Conservation (phyloP, 2,329 filamentous ascomycete species). For the Pleomassaria siparia region DNA sequence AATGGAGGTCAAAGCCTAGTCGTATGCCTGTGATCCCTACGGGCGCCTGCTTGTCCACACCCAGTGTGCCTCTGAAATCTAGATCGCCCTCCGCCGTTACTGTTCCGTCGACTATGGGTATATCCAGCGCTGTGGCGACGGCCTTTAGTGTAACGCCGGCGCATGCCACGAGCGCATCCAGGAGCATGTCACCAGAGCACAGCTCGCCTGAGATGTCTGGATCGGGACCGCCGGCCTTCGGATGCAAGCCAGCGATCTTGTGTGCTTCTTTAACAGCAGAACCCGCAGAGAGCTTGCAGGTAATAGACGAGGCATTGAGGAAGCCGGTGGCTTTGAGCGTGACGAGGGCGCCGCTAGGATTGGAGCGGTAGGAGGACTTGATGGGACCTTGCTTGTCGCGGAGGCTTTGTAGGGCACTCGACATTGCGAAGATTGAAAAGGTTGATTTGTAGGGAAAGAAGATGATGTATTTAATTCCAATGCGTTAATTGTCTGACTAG, state of each 20-base stretch:
- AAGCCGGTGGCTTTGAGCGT: constrained; percentile 49
- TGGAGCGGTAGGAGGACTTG: constrained; percentile 48
- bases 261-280: constrained; percentile 44
- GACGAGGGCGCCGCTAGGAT: constrained; percentile 49
- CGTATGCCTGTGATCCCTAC: constrained; percentile 53
- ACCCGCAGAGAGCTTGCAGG: constrained; percentile 51
- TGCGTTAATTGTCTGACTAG: too few relatives aligned
- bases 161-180: constrained; percentile 54
- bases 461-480: too few relatives aligned
- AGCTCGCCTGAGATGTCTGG: constrained; percentile 50
- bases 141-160: constrained; percentile 55
- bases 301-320: constrained; percentile 49
- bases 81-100: constrained; percentile 51
- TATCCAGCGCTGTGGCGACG: constrained; percentile 50
- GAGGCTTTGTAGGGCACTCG: constrained; percentile 39
- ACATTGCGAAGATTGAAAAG: constrained; percentile 22
- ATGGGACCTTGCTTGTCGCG: constrained; percentile 53
- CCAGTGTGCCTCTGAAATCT: constrained; percentile 54
- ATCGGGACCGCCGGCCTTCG: constrained; percentile 49
- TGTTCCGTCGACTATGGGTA: constrained; percentile 47
- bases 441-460: too few relatives aligned
- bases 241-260: constrained; percentile 50
- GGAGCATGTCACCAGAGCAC: constrained; percentile 54
- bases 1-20: constrained; percentile 47
- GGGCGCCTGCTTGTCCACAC: constrained; percentile 49